Conservation (phyloP, 306 rosid genomes). For the Boehmeria nivea region DNA sequence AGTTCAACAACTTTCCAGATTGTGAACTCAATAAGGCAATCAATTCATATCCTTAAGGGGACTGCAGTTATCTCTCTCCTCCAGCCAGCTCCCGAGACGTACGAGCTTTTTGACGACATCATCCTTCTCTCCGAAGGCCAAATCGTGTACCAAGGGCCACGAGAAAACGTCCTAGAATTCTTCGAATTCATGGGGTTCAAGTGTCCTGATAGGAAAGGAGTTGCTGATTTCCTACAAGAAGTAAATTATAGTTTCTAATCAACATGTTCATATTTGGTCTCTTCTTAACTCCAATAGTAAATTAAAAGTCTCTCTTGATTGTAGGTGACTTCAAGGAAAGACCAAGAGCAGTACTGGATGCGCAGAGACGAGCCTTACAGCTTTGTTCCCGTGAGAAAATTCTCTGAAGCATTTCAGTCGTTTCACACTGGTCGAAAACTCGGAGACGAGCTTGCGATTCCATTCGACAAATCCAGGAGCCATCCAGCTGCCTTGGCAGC, state of each 20-base stretch:
- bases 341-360: slow-evolving; percentile 86
- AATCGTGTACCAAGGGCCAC: slow-evolving; percentile 82
- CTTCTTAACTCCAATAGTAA: background rate
- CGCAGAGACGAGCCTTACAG: slow-evolving; percentile 52
- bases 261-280: background rate
- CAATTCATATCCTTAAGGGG: slow-evolving; percentile 77
- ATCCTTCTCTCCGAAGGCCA: slow-evolving; percentile 85
- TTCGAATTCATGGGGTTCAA: slow-evolving; percentile 71
- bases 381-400: slow-evolving; percentile 54
- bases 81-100: slow-evolving; percentile 95
- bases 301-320: background rate
- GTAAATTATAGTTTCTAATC: slow-evolving; percentile 18
- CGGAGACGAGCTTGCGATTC: slow-evolving; percentile 70
- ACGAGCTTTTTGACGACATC: slow-evolving; percentile 68
- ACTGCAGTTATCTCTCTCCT: slow-evolving; percentile 84
- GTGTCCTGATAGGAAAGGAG: slow-evolving; percentile 90
- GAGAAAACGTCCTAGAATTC: slow-evolving; percentile 71
- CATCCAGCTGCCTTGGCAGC: slow-evolving; percentile 66
- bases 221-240: slow-evolving; percentile 90
- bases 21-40: slow-evolving; percentile 61
- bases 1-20: slow-evolving; percentile 91
- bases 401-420: slow-evolving; percentile 64
- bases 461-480: slow-evolving; percentile 61
- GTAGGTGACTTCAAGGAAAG: slow-evolving; percentile 87
- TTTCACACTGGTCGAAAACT: slow-evolving; percentile 61